These are phyloP conservation scores for Endocarpon pusillum DNA, from an alignment of 495 filamentous ascomycete genomes.

Conservation along the genomic window DNA sequence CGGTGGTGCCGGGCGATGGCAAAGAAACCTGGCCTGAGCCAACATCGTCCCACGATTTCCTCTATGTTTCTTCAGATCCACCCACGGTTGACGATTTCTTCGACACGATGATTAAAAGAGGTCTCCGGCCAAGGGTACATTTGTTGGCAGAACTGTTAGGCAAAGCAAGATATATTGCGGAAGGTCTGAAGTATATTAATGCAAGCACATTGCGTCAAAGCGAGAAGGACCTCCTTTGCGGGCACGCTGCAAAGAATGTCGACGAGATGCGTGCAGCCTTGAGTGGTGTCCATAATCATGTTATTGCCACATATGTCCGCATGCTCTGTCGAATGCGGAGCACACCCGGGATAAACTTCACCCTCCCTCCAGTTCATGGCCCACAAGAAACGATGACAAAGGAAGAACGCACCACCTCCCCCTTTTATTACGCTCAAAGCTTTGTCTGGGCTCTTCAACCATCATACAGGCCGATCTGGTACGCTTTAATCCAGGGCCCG, in stretches of 20 bases:
- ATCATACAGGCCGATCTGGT: too few relatives aligned
- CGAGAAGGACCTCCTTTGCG: conserved; percentile 6
- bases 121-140: conserved; percentile 22
- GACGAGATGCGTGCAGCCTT: background rate
- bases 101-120: conserved; percentile 32
- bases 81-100: conserved; percentile 38
- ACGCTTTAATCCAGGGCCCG: too few relatives aligned
- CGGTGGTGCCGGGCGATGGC: conserved; percentile 40
- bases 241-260: background rate
- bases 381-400: too few relatives aligned
- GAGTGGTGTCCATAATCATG: background rate
- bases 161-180: conserved; percentile 20
- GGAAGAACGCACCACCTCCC: too few relatives aligned
- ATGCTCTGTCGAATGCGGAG: too few relatives aligned
- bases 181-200: conserved; percentile 26
- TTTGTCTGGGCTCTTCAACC: too few relatives aligned
- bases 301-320: background rate
- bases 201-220: conserved; percentile 18
- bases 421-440: too few relatives aligned
- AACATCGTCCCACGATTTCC: conserved; percentile 35
- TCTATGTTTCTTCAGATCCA: conserved; percentile 37
- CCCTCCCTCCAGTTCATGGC: too few relatives aligned
- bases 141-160: conserved; percentile 33
- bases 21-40: conserved; percentile 39
- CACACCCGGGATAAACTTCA: too few relatives aligned